Conservation (phyloP, 768 basidiomycete genomes). For the Lanmaoa rubissima region DNA sequence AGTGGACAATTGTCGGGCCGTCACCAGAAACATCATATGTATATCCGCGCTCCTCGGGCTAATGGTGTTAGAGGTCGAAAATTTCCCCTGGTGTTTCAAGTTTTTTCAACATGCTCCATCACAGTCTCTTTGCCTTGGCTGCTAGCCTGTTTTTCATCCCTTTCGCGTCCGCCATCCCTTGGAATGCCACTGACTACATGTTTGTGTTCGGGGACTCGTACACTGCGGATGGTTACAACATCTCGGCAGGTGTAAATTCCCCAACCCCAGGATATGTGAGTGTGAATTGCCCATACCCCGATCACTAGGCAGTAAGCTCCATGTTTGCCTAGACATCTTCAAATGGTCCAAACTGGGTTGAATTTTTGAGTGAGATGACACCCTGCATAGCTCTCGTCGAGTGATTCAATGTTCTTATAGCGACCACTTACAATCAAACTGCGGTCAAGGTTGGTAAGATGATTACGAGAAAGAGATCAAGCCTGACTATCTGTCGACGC, state of each 20-base stretch:
- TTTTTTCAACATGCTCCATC: conserved; percentile 11
- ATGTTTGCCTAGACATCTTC: conserved; percentile 45
- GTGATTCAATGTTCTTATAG: conserved; percentile 27
- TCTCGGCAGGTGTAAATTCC: conserved; percentile 54
- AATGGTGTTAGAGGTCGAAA: neutral
- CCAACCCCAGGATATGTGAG: conserved; percentile 50
- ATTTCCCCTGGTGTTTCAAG: neutral
- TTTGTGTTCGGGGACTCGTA: conserved; percentile 68
- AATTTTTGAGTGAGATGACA: conserved; percentile 44
- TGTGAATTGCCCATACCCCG: neutral
- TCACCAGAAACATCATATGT: neutral
- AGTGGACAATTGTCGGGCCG: neutral
- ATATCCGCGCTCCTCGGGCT: neutral
- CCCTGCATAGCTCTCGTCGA: neutral
- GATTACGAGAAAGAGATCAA: neutral
- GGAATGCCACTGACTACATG: conserved; percentile 53
- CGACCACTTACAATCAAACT: conserved; percentile 54
- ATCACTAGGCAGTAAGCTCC: conserved; percentile 1
- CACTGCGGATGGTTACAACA: conserved; percentile 57
- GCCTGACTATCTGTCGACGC: conserved; percentile 3
- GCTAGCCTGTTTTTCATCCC: conserved; percentile 6
- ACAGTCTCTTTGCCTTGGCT: neutral
- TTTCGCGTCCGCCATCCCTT: conserved; percentile 34
- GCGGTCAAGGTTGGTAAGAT: conserved; percentile 40
- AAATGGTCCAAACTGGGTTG: conserved; percentile 64